Base-by-base conservation (phyloP, 1,139 yeast genomes). In the Taphrina confusa region DNA sequence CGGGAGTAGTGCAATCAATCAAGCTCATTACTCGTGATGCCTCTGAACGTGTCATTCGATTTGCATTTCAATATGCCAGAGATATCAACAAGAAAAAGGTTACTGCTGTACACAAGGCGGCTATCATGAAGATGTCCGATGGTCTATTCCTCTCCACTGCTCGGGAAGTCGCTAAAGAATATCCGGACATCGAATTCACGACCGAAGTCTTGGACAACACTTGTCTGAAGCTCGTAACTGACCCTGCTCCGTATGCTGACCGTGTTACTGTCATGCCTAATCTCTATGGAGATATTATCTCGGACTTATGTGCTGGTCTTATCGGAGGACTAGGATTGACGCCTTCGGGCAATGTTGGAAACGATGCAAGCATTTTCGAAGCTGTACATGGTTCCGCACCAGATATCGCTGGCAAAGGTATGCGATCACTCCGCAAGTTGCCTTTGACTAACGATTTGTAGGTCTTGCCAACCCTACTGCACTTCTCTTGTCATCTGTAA, bases 261-360 rank as follows among this genome's bases (percentile, higher is more conserved):
- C 84, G 86, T 65, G 98, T 92, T 71, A 89, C 92, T 91, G 97
- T 92, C 69, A 92, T 92, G 96, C 98, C 98, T 71, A 92, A 92
- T 85, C 83, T 92, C 77, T 92, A 92, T 78, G 98, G 98, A 81
- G 97, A 86, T 76, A 92, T 92, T 77, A 85, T 92, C 85, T 91
- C 97, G 66, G 97, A 92, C 76, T 81, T 92, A 75, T 88, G 96
- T 68, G 87, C 97, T 63, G 98, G 97, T 77, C 82, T 92, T 73
- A 92, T 94, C 69, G 98, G 98, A 75, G 97, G 97, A 73, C 83
- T 91, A 72, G 98, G 98, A 77, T 83, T 92, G 75, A 92, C 97
- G 66, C 97, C 98, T 68, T 89, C 96, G 65, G 98, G 96, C 76
- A 92, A 92, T 83, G 90, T 92, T 90, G 98, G 98, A 80, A 89